Evolutionary conservation across 2,329 filamentous ascomycete species (phyloP).

Genomic region (Lecanicillium sp.): DNA sequence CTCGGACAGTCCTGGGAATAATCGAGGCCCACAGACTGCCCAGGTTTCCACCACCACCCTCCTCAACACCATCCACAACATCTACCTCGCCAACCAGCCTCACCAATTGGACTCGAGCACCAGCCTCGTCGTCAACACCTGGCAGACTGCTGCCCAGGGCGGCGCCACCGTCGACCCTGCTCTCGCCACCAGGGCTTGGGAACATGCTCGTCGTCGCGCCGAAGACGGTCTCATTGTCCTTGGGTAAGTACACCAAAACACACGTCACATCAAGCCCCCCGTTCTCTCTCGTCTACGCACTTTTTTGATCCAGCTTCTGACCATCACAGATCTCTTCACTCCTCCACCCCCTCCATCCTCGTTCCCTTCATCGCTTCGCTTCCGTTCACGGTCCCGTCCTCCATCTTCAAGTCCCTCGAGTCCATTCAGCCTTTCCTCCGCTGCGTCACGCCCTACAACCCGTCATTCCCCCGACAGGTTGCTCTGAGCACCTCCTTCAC

Average conservation of each 20-base stretch:
- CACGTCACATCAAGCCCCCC: conserved; percentile 11
- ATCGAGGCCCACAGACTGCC: conserved; percentile 59
- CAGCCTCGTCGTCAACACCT: conserved; percentile 90
- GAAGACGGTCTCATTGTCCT: conserved; percentile 93
- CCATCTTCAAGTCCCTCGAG: conserved; percentile 71
- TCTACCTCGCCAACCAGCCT: conserved; percentile 75
- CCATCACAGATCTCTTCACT: conserved; percentile 84
- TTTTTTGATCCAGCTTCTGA: too few relatives aligned
- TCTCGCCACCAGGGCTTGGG: conserved; percentile 80
- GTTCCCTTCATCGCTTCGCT: conserved; percentile 74
- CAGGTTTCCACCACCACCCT: conserved; percentile 91
- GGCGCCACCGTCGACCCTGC: conserved; percentile 71
- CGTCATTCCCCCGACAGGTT: conserved; percentile 73
- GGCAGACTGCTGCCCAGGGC: conserved; percentile 72
- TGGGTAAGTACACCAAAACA: conserved; percentile 53
- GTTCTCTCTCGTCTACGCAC: conserved; percentile 9
- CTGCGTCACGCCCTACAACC: conserved; percentile 83
- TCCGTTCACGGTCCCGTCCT: conserved; percentile 70
- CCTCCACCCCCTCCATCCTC: conserved; percentile 79
- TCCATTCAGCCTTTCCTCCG: conserved; percentile 81
- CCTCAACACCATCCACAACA: conserved; percentile 85
- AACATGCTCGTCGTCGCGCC: conserved; percentile 87
- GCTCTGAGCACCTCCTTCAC: conserved; percentile 77
- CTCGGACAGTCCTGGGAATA: conserved; percentile 55
- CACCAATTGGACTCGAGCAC: conserved; percentile 85